Conservation (phyloP, 805 yeast species). For the Ogataea pini region DNA sequence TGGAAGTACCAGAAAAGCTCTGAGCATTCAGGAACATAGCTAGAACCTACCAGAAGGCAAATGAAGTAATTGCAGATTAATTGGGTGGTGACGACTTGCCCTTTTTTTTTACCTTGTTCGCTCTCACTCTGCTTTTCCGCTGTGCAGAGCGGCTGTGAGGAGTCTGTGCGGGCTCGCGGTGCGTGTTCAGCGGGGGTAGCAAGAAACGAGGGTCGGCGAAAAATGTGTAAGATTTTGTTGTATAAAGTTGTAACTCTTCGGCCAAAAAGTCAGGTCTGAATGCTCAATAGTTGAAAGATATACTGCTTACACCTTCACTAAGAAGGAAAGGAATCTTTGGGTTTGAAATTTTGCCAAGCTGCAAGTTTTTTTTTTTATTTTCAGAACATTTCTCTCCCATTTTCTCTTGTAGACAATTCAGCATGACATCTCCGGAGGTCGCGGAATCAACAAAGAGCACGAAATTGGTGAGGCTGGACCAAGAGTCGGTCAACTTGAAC, state of each 20-base stretch:
- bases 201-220: neutral
- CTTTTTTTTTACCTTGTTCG: neutral
- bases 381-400: constrained; percentile 2
- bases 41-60: neutral
- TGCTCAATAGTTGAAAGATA: neutral
- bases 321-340: neutral
- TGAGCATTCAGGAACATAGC: neutral
- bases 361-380: constrained; percentile 1
- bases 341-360: neutral
- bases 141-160: constrained; percentile 2
- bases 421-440: constrained; percentile 21
- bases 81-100: neutral
- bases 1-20: neutral
- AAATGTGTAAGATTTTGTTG: neutral
- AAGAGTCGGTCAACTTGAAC: constrained; percentile 16
- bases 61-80: neutral
- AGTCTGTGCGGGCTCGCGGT: constrained; percentile 1
- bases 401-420: constrained; percentile 2
- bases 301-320: neutral
- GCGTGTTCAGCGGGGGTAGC: neutral
- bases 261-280: neutral
- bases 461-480: constrained; percentile 12
- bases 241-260: neutral
- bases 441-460: constrained; percentile 15
- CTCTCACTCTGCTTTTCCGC: neutral